Evolutionary conservation across 2,329 filamentous ascomycete genomes (phyloP), one percentile per base, ranked within the genome.

Genomic region (Colletotrichum costaricense): DNA sequence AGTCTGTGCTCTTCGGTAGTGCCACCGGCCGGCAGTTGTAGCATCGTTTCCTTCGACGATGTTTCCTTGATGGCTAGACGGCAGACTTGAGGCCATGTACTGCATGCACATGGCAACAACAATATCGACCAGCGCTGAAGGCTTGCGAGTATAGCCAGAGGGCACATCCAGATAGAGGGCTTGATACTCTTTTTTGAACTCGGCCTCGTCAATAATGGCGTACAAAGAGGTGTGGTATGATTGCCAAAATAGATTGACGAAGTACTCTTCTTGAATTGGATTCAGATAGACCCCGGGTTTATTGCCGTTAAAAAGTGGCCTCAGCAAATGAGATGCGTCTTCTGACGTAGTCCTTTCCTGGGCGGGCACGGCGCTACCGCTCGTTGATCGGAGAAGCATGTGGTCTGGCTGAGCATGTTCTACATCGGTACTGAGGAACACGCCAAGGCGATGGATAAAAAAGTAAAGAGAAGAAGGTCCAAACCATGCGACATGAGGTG

Each of bases 101-200:
- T 89, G 87, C 81, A 89, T 86, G 73, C 85, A 87, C 11, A 89
- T 69, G 0, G 88, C 88, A 19, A 89, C 77, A 42, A 89, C 78
- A 28, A 89, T 88, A 70, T 89, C 88, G 1, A 87, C 85, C 0
- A 89, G 80, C 2, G 88, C 83, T 3, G 87, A 89, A 2, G 84
- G 80, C 9, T 52, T 63, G 16, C 60, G 60, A 30, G n/a, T 9
- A 33, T 49, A 16, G 1, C 60, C 49, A 7, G 24, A 6, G 3
- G 38, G 57, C 66, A 83, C 83, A 12, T 76, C 71, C 9, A 67
- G 77, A 82, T 84, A 86, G 8, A 87, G 78, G 0, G 83, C 84
- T 7, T 81, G 77, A 70, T 87, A 86, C 67, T 87, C 81, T 9
- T 79, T 79, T 62, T 80, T 82, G 70, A 88, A 88, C 42, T 85